These are phyloP conservation scores for Baeospora myosura DNA, from an alignment of 1,284 basidiomycete genomes.

Conservation along the genomic window DNA sequence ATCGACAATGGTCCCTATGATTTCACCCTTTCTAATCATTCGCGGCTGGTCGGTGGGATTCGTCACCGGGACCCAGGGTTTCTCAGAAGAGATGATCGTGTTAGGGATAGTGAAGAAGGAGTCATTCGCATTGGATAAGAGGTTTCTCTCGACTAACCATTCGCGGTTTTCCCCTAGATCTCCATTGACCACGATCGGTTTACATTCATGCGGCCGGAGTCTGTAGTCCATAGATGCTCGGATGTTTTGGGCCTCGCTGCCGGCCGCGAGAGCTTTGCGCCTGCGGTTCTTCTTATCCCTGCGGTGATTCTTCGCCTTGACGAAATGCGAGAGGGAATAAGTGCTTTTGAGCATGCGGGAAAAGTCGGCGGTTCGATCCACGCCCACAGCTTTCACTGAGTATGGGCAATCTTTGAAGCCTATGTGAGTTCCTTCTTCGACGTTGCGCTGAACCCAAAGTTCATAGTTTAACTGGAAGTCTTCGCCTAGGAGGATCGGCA, in stretches of 20 bases:
- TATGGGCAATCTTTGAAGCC: neutral
- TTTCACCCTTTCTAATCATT: neutral
- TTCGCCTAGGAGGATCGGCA: slow-evolving; percentile 20
- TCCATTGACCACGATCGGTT: neutral
- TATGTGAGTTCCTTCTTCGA: neutral
- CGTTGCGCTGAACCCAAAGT: slow-evolving; percentile 4
- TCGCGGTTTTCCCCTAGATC: neutral
- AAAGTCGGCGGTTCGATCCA: neutral
- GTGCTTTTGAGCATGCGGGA: neutral
- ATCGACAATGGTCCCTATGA: neutral
- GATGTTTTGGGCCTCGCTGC: neutral
- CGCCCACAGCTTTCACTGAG: neutral
- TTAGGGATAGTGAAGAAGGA: neutral
- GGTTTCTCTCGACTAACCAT: neutral
- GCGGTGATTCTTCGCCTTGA: neutral
- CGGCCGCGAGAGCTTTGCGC: neutral
- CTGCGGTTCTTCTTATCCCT: neutral
- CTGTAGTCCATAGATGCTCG: neutral
- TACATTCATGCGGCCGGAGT: neutral
- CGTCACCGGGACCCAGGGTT: neutral
- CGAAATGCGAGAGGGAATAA: neutral
- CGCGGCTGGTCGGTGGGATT: slow-evolving; percentile 1
- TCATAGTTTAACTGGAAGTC: slow-evolving; percentile 21
- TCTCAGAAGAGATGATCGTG: neutral
- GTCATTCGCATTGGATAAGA: neutral